Percentiles rank a stretch among this genome's conserved stretches.
Evolutionary conservation across 1,284 basidiomycete species (phyloP).

Genomic region (Pseudozyma sp.): DNA sequence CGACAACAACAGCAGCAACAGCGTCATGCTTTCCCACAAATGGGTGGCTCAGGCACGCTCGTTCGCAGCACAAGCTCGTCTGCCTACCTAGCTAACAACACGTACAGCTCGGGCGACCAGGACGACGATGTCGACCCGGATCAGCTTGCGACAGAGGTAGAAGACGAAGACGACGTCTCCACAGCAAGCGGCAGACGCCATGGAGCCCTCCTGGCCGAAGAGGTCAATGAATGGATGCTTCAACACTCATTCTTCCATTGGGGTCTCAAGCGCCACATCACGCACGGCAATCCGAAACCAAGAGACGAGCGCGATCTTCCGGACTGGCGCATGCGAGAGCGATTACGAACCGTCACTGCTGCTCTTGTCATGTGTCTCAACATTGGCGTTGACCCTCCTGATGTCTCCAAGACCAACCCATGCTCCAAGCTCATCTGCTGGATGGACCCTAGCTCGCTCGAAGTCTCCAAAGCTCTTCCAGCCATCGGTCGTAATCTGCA

Average conservation of each 20-base stretch:
- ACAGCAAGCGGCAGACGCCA: conserved; percentile 64
- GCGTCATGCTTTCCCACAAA: conserved; percentile 26
- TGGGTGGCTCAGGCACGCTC: conserved; percentile 21
- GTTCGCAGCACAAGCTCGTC: conserved; percentile 14
- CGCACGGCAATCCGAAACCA: conserved; percentile 84
- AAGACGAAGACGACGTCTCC: conserved; percentile 57
- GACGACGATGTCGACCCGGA: conserved; percentile 32
- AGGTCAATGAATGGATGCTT: conserved; percentile 65
- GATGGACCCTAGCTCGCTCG: conserved; percentile 92
- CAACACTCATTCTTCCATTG: conserved; percentile 67
- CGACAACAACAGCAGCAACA: conserved; percentile 21
- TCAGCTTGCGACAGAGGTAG: conserved; percentile 35
- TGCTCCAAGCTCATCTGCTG: conserved; percentile 96
- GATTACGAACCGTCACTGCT: conserved; percentile 86
- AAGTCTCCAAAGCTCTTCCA: conserved; percentile 70
- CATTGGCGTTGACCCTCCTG: conserved; percentile 96
- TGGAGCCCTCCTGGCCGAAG: conserved; percentile 63
- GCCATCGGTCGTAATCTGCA: conserved; percentile 91
- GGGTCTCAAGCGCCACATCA: conserved; percentile 80
- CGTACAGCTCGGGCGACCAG: conserved; percentile 14
- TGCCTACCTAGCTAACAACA: conserved; percentile 9
- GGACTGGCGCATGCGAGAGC: conserved; percentile 80
- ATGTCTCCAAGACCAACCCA: conserved; percentile 95
- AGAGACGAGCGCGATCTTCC: conserved; percentile 76
- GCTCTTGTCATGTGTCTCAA: conserved; percentile 96